Evolutionary conservation across 495 filamentous ascomycete genomes (phyloP).

Genomic region (Podospora comata): DNA sequence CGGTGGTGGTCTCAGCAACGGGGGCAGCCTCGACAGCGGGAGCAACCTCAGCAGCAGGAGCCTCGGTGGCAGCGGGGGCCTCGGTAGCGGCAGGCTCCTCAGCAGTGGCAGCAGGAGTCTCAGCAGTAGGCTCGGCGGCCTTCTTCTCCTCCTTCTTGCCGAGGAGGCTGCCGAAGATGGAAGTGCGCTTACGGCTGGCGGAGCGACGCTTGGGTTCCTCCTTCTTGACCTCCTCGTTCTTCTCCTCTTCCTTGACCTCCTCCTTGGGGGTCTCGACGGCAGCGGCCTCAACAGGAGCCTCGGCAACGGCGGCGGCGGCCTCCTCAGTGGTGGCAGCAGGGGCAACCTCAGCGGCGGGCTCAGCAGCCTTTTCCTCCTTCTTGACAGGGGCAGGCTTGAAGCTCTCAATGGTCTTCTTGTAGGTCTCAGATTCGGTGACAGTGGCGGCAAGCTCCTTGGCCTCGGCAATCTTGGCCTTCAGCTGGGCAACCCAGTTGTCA

Average conservation of each 20-base stretch:
- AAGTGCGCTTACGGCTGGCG: constrained; percentile 80
- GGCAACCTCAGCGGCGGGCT: constrained; percentile 37
- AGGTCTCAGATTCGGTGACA: constrained; percentile 67
- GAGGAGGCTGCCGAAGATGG: constrained; percentile 74
- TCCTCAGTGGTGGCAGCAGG: constrained; percentile 48
- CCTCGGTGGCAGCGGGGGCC: constrained; percentile 31
- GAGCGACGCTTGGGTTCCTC: constrained; percentile 62
- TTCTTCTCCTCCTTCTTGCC: constrained; percentile 73
- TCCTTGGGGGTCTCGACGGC: constrained; percentile 41
- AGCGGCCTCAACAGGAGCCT: constrained; percentile 20
- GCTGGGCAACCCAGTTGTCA: constrained; percentile 79
- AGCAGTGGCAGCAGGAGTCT: constrained; percentile 48
- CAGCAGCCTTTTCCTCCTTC: constrained; percentile 43
- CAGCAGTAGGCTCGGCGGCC: constrained; percentile 48
- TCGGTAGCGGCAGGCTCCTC: constrained; percentile 42
- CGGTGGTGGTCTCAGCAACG: constrained; percentile 25
- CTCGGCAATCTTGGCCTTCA: constrained; percentile 72
- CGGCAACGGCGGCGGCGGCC: constrained; percentile 44
- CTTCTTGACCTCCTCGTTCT: constrained; percentile 46
- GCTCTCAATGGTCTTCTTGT: constrained; percentile 74
- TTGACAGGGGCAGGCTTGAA: constrained; percentile 58
- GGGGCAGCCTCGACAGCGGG: constrained; percentile 24
- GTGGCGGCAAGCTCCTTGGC: constrained; percentile 70
- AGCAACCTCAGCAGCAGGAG: constrained; percentile 35
- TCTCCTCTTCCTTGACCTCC: constrained; percentile 35